These are phyloP conservation scores for Gnetum montanum DNA, from an alignment of 75 land plant species.

Conservation along the genomic window DNA sequence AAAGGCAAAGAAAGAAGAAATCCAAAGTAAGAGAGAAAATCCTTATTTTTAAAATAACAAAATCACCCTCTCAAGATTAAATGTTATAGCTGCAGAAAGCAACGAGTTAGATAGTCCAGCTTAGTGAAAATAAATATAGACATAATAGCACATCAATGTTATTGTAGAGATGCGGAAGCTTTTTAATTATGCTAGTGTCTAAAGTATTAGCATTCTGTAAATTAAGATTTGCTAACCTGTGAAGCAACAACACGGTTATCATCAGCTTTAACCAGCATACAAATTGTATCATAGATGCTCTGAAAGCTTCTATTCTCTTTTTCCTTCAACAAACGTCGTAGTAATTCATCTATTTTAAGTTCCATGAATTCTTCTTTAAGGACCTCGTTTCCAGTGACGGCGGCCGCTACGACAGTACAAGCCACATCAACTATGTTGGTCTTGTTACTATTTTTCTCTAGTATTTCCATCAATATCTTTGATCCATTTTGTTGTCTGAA, in stretches of 20 bases:
- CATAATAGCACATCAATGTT: no score
- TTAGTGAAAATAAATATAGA: no score
- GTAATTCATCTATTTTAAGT: slow-evolving; percentile 56
- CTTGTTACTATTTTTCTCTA: slow-evolving; percentile 17
- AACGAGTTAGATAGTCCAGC: no score
- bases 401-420: slow-evolving; percentile 58
- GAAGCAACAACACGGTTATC: slow-evolving; percentile 87
- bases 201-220: no score
- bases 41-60: no score
- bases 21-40: no score
- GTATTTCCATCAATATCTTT: slow-evolving; percentile 30
- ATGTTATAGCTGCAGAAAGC: no score
- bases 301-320: slow-evolving; percentile 24
- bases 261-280: slow-evolving; percentile 69
- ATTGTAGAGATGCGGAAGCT: no score
- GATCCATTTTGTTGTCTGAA: slow-evolving; percentile 53
- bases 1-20: no score
- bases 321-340: slow-evolving; percentile 35
- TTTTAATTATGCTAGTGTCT: background rate
- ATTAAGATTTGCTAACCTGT: slow-evolving; percentile 73
- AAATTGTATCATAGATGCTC: slow-evolving; percentile 66
- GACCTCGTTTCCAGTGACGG: slow-evolving; percentile 78
- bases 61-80: no score
- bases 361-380: slow-evolving; percentile 77
- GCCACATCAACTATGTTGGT: slow-evolving; percentile 27